phyloP scores from a whole-genome alignment of 305 asterid species.

The Plantago coronopus region DNA sequence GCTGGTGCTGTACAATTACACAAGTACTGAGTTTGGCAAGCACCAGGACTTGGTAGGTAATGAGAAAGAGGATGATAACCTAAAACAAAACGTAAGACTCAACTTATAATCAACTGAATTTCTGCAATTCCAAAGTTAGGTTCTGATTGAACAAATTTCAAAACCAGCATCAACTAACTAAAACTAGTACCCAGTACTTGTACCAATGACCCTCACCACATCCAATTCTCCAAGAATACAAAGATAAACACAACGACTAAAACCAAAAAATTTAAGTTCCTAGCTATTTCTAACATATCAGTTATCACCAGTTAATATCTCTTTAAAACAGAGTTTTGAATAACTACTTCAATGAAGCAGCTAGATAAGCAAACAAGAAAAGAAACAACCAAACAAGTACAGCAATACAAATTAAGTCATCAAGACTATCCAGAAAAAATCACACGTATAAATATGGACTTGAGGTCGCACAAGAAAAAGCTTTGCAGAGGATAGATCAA shows the following conservation, averaged over 20 bases:
- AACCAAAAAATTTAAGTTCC: not conserved
- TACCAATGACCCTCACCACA: not conserved
- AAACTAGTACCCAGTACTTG: not conserved
- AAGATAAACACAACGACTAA: not conserved
- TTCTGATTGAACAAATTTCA: constrained; percentile 14
- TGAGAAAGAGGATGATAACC: constrained; percentile 8
- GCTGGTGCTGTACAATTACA: not conserved
- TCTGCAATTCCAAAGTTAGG: constrained; percentile 14
- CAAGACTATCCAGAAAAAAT: too few species aligned
- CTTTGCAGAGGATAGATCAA: too few species aligned
- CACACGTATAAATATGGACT: not conserved
- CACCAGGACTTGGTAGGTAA: constrained; percentile 8
- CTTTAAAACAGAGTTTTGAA: not conserved
- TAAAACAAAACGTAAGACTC: constrained; percentile 8
- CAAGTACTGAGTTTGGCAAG: constrained; percentile 16
- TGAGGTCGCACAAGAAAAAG: too few species aligned
- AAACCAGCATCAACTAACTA: not conserved
- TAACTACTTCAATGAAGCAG: not conserved
- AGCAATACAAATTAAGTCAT: too few species aligned
- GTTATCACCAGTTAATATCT: too few species aligned
- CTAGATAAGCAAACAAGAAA: not conserved
- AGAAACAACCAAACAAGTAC: too few species aligned
- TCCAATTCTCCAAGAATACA: not conserved
- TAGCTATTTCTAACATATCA: not conserved
- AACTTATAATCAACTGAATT: not conserved